Evolutionary conservation across 2,329 filamentous ascomycete genomes (phyloP).

Genomic region (Aspergillus fumigatiaffinis): DNA sequence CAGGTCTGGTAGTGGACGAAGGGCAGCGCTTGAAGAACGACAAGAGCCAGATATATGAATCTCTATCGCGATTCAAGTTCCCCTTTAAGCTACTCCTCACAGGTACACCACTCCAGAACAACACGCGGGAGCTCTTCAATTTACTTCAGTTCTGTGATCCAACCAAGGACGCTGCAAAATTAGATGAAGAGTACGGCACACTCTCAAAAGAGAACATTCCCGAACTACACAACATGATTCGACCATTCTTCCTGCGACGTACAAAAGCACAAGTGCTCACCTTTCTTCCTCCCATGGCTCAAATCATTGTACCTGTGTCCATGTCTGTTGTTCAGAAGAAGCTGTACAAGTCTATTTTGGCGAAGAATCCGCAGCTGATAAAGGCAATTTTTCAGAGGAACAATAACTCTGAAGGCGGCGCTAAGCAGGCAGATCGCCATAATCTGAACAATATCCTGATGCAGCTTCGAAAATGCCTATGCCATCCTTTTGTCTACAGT

Average conservation of each 20-base stretch:
- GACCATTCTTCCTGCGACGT: constrained; percentile 66
- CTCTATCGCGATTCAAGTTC: constrained; percentile 68
- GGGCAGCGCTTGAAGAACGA: constrained; percentile 95
- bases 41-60: constrained; percentile 72
- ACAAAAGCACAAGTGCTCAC: constrained; percentile 89
- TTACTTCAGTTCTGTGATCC: constrained; percentile 90
- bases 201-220: constrained; percentile 78
- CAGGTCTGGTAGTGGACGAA: constrained; percentile 87
- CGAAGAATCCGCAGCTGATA: constrained; percentile 85
- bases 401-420: constrained; percentile 40
- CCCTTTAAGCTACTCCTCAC: constrained; percentile 85
- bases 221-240: constrained; percentile 77
- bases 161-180: constrained; percentile 61
- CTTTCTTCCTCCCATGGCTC: constrained; percentile 87
- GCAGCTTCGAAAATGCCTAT: constrained; percentile 90
- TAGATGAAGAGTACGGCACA: constrained; percentile 74
- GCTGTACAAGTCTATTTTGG: constrained; percentile 87
- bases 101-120: constrained; percentile 77
- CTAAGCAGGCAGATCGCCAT: constrained; percentile 68
- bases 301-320: constrained; percentile 92
- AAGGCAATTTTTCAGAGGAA: constrained; percentile 73
- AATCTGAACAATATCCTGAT: constrained; percentile 92
- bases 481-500: constrained; percentile 94
- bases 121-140: constrained; percentile 91
- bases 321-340: constrained; percentile 94